Percentiles rank a stretch among this genome's conserved stretches.
Evolutionary conservation across 2,329 filamentous ascomycete genomes (phyloP).

Genomic region (Sporothrix brunneoviolacea): DNA sequence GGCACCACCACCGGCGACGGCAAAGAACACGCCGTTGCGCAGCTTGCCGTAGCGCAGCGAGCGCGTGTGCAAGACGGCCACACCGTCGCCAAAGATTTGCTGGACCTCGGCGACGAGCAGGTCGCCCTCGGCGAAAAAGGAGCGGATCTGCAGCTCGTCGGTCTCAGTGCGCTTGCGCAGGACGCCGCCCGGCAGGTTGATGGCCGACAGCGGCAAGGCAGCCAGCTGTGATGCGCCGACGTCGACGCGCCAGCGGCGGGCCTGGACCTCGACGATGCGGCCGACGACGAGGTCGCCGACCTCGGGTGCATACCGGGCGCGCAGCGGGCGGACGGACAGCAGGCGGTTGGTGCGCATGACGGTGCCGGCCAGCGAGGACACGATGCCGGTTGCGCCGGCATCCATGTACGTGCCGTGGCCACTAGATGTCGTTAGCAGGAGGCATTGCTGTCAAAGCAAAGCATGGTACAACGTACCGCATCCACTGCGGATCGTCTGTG

Average conservation of each 20-base stretch:
- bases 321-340: conserved; percentile 81
- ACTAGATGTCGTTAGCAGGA: background rate
- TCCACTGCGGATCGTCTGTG: conserved; percentile 92
- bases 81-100: conserved; percentile 76
- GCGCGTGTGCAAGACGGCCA: conserved; percentile 81
- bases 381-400: conserved; percentile 55
- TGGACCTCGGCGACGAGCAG: conserved; percentile 93
- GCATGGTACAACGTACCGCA: conserved; percentile 54
- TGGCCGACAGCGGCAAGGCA: conserved; percentile 74
- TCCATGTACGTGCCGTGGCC: conserved; percentile 87
- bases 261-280: conserved; percentile 90
- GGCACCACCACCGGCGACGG: conserved; percentile 71
- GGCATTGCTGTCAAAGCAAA: background rate
- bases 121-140: conserved; percentile 95
- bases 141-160: conserved; percentile 93
- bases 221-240: conserved; percentile 83
- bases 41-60: conserved; percentile 92
- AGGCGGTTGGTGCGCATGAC: conserved; percentile 95
- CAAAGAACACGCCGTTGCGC: conserved; percentile 83
- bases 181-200: conserved; percentile 92
- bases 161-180: conserved; percentile 86
- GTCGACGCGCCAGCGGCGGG: conserved; percentile 89
- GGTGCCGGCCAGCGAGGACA: conserved; percentile 84
- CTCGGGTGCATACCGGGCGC: conserved; percentile 88
- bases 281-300: conserved; percentile 95